Evolutionary conservation across 441 rosid species (phyloP).

Genomic region (Populus hybrid): DNA sequence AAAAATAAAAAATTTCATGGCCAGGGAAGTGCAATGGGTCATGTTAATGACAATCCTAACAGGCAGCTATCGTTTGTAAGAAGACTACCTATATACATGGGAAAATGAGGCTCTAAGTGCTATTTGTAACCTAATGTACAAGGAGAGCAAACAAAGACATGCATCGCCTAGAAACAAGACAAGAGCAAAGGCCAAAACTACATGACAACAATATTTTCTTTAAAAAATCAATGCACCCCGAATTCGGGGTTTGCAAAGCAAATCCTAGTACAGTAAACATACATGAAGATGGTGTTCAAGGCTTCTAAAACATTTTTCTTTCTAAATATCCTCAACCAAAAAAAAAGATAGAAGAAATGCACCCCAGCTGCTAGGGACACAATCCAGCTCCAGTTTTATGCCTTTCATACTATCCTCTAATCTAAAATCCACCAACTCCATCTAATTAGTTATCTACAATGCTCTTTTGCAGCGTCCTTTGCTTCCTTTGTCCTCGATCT

Average conservation of each 20-base stretch:
- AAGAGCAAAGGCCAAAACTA: not conserved
- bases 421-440: not conserved
- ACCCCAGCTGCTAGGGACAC: not conserved
- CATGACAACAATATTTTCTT: not conserved
- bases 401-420: not conserved
- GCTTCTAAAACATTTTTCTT: not conserved
- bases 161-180: not conserved
- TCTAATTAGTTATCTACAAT: not conserved
- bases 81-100: too few relatives aligned
- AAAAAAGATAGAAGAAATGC: not conserved
- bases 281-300: not conserved
- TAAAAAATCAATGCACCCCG: not conserved
- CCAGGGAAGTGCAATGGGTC: too few relatives aligned
- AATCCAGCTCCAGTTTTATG: not conserved
- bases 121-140: too few relatives aligned
- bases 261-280: not conserved
- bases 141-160: not conserved
- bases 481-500: conserved; percentile 6
- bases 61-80: too few relatives aligned
- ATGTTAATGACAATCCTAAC: too few relatives aligned
- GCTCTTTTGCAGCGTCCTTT: conserved; percentile 5
- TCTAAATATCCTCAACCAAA: not conserved
- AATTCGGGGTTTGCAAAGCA: not conserved
- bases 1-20: too few relatives aligned
- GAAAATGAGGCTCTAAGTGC: too few relatives aligned